A percentile compares a stretch with the other conserved stretches of the same genome.
These are phyloP conservation scores for Fusarium chuoi DNA, from an alignment of 2,329 filamentous ascomycete genomes.

Conservation along the genomic window DNA sequence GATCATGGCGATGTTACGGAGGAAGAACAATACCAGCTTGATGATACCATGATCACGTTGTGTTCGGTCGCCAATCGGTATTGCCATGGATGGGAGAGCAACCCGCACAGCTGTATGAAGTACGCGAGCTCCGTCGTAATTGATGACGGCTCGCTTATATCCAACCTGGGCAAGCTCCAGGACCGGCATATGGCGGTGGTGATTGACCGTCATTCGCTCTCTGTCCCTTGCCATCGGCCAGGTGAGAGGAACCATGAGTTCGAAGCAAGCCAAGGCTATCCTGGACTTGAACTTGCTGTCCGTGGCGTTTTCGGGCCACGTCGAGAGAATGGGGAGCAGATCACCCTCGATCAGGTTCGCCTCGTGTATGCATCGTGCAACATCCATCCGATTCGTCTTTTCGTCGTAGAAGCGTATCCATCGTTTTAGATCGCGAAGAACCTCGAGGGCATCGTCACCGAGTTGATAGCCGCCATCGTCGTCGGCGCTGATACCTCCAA, in stretches of 20 bases:
- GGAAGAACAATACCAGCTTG: constrained; percentile 86
- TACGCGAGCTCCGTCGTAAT: constrained; percentile 80
- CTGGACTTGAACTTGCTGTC: constrained; percentile 81
- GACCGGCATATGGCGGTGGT: constrained; percentile 90
- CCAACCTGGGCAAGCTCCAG: constrained; percentile 86
- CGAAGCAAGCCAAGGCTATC: constrained; percentile 85
- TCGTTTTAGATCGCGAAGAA: constrained; percentile 90
- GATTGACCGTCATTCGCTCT: constrained; percentile 88
- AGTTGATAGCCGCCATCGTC: constrained; percentile 86
- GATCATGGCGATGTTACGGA: constrained; percentile 90
- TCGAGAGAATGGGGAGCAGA: constrained; percentile 85
- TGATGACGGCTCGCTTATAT: constrained; percentile 90
- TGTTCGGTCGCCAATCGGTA: constrained; percentile 78
- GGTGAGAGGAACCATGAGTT: constrained; percentile 90
- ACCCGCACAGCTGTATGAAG: constrained; percentile 84
- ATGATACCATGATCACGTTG: constrained; percentile 90
- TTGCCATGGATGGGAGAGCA: constrained; percentile 86
- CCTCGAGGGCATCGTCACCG: constrained; percentile 92
- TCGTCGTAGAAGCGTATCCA: constrained; percentile 97
- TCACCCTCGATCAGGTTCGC: constrained; percentile 93
- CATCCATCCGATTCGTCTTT: constrained; percentile 92
- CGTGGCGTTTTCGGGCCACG: constrained; percentile 78
- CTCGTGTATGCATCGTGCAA: constrained; percentile 90
- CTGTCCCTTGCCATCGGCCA: constrained; percentile 89
- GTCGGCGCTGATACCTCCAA: constrained; percentile 83